These are phyloP conservation scores for Lachancea dasiensis DNA, from an alignment of 805 yeast species.

Conservation along the genomic window DNA sequence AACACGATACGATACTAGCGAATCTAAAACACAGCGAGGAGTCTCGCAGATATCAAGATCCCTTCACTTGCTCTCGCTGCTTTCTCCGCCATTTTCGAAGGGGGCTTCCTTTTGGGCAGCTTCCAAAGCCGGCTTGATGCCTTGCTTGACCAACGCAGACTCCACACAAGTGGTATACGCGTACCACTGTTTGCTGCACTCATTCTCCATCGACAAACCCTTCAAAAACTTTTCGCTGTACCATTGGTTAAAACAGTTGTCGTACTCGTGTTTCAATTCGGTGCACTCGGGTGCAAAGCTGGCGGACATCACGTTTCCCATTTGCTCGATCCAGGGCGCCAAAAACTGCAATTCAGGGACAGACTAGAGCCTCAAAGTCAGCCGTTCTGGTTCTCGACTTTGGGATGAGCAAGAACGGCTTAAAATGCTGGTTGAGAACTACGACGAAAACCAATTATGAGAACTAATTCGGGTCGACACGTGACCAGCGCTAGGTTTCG, in stretches of 20 bases:
- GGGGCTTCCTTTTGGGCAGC: slow-evolving; percentile 90
- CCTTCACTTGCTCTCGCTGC: slow-evolving; percentile 14
- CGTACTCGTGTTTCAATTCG: slow-evolving; percentile 75
- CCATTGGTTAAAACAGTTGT: slow-evolving; percentile 92
- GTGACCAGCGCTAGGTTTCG: background rate
- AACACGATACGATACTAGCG: no score
- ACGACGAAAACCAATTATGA: background rate
- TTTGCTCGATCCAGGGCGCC: slow-evolving; percentile 18
- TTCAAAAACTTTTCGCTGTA: slow-evolving; percentile 77
- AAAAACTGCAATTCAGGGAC: background rate
- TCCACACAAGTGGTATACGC: slow-evolving; percentile 86
- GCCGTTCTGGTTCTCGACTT: no score
- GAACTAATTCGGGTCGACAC: no score
- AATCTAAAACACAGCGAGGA: no score
- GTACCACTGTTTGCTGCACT: slow-evolving; percentile 86
- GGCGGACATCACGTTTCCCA: slow-evolving; percentile 74
- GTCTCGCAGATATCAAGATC: background rate
- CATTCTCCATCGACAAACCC: slow-evolving; percentile 57
- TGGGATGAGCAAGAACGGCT: background rate
- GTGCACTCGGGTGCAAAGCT: slow-evolving; percentile 98
- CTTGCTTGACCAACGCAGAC: slow-evolving; percentile 60
- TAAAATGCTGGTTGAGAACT: background rate
- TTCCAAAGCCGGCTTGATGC: slow-evolving; percentile 75
- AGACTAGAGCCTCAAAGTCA: background rate
- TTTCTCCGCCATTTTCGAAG: slow-evolving; percentile 62